A percentile compares a stretch with the other conserved stretches of the same genome.
Evolutionary conservation across 345 rosid genomes (phyloP).

Genomic region (Erucastrum elatum): DNA sequence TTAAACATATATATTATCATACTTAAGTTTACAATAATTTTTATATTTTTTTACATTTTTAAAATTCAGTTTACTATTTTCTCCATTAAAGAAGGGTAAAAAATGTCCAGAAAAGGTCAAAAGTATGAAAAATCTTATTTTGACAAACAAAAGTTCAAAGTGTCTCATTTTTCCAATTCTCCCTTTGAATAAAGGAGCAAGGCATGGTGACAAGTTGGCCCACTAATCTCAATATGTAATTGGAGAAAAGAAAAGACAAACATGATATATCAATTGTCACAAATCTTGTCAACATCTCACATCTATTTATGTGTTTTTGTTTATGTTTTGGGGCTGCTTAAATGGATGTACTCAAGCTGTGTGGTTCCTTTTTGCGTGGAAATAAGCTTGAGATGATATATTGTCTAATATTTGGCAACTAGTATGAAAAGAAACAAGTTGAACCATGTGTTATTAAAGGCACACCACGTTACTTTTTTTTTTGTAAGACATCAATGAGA

Average conservation of each 20-base stretch:
- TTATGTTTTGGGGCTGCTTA: constrained; percentile 7
- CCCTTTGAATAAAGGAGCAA: background rate
- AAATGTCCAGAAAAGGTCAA: too few relatives aligned
- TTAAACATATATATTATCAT: too few relatives aligned
- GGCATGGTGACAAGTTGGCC: constrained; percentile 1
- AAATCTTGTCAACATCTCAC: constrained; percentile 12
- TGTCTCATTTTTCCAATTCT: too few relatives aligned
- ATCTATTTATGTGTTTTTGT: background rate
- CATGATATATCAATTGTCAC: background rate
- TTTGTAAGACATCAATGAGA: background rate
- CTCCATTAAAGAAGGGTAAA: too few relatives aligned
- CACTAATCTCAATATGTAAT: background rate
- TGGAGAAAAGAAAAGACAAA: background rate
- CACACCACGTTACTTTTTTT: background rate
- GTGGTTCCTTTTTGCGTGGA: constrained; percentile 12
- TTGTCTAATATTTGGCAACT: constrained; percentile 20
- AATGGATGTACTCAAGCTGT: constrained; percentile 26
- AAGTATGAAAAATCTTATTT: too few relatives aligned
- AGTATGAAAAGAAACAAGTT: constrained; percentile 18
- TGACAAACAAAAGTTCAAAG: too few relatives aligned
- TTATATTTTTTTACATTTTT: too few relatives aligned
- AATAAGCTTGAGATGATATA: background rate
- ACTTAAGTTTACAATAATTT: too few relatives aligned
- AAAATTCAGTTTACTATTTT: too few relatives aligned
- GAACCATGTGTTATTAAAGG: background rate